phyloP scores from a whole-genome alignment of 331 rosid genomes.

The Acacia pycnantha region DNA sequence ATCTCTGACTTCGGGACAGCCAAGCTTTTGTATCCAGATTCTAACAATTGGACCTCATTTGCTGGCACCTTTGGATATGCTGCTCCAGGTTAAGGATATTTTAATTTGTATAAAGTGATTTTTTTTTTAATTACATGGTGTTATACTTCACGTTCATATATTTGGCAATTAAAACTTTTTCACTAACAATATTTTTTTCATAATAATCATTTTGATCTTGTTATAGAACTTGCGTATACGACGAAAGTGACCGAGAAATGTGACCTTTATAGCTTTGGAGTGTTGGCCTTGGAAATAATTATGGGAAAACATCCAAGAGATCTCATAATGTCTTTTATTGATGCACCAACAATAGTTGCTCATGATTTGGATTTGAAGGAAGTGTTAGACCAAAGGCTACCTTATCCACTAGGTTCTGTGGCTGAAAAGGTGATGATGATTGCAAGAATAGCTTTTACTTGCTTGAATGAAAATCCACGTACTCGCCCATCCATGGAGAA shows the following conservation, averaged over 20 bases:
- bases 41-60: slow-evolving; percentile 39
- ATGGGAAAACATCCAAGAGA: slow-evolving; percentile 37
- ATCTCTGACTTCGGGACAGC: slow-evolving; percentile 43
- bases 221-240: neutral
- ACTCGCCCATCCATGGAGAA: slow-evolving; percentile 30
- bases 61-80: slow-evolving; percentile 34
- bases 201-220: neutral
- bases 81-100: slow-evolving; percentile 17
- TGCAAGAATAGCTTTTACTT: slow-evolving; percentile 1
- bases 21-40: slow-evolving; percentile 8
- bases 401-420: neutral
- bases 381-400: neutral
- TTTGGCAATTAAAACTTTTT: no score
- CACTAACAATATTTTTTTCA: neutral
- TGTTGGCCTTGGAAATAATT: slow-evolving; percentile 19
- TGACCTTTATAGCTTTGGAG: slow-evolving; percentile 26
- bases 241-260: slow-evolving; percentile 13
- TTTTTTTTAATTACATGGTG: neutral
- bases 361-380: neutral
- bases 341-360: neutral
- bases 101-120: neutral
- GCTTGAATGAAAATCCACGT: slow-evolving; percentile 5
- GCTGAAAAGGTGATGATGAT: neutral
- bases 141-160: neutral
- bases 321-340: neutral